Evolutionary conservation across 2,329 filamentous ascomycete species (phyloP).

Genomic region (Nemania sp.): DNA sequence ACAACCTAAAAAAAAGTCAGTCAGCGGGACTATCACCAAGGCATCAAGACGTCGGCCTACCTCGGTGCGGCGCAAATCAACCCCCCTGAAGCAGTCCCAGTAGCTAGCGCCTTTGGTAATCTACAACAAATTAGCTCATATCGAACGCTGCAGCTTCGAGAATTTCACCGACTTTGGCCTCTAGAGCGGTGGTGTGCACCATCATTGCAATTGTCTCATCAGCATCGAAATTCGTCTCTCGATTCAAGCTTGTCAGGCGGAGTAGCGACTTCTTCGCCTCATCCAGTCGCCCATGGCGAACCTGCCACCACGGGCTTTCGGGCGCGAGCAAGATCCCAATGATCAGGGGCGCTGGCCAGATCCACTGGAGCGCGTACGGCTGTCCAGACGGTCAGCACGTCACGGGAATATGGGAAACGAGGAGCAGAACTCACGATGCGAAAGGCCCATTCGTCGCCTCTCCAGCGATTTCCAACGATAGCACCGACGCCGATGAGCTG

Average conservation of each 20-base stretch:
- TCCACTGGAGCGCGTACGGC: slow-evolving; percentile 76
- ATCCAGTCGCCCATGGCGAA: slow-evolving; percentile 65
- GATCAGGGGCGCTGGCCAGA: slow-evolving; percentile 72
- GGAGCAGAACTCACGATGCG: slow-evolving; percentile 45
- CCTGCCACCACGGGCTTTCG: slow-evolving; percentile 77
- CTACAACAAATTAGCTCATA: slow-evolving; percentile 39
- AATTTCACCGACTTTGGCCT: slow-evolving; percentile 55
- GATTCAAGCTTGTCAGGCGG: slow-evolving; percentile 65
- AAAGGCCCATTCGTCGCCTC: slow-evolving; percentile 70
- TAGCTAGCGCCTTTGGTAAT: slow-evolving; percentile 77
- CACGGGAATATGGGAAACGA: not conserved
- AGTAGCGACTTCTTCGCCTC: slow-evolving; percentile 70
- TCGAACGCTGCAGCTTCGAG: not conserved
- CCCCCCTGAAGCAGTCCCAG: slow-evolving; percentile 81
- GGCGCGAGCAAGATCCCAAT: slow-evolving; percentile 70
- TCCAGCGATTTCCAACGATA: slow-evolving; percentile 68
- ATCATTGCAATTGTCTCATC: slow-evolving; percentile 92
- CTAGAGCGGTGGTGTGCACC: slow-evolving; percentile 83
- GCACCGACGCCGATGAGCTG: slow-evolving; percentile 76
- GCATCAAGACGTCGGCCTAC: slow-evolving; percentile 46
- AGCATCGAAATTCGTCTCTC: slow-evolving; percentile 74
- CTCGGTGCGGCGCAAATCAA: slow-evolving; percentile 77
- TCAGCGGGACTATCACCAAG: not conserved
- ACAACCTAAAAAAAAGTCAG: slow-evolving; percentile 51
- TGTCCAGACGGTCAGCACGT: slow-evolving; percentile 24